A percentile compares a stretch with the other conserved stretches of the same genome.
Evolutionary conservation across 2,329 filamentous ascomycete species (phyloP).

Genomic region (Microcera coccophila): DNA sequence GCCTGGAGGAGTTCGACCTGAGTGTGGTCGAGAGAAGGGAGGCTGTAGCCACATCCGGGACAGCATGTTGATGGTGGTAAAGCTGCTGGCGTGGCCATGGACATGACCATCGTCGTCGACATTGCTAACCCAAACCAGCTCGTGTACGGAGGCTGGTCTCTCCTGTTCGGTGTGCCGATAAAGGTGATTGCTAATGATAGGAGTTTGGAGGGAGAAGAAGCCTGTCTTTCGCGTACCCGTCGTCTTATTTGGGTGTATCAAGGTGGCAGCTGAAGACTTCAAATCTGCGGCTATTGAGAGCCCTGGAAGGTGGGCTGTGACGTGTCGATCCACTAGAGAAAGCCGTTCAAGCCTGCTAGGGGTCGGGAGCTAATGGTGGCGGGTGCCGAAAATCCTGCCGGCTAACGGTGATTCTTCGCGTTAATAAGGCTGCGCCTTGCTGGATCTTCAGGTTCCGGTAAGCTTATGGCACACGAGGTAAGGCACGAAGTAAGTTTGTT

Average conservation of each 20-base stretch:
- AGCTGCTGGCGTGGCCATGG: slow-evolving; percentile 29
- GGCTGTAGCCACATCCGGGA: slow-evolving; percentile 47
- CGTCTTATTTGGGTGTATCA: background rate
- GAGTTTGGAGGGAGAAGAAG: background rate
- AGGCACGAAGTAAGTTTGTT: no score
- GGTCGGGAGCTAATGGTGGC: background rate
- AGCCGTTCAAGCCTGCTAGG: background rate
- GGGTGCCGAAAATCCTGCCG: background rate
- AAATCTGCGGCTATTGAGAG: no score
- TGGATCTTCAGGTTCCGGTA: no score
- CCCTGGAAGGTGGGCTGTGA: background rate
- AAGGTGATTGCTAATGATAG: no score
- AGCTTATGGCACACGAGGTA: no score
- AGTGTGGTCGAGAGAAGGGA: slow-evolving; percentile 35
- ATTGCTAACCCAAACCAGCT: slow-evolving; percentile 12
- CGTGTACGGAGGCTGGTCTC: no score
- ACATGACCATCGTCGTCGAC: slow-evolving; percentile 33
- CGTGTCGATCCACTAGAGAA: background rate
- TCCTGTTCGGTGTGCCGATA: no score
- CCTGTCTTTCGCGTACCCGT: background rate
- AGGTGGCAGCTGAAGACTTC: background rate
- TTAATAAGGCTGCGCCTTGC: no score
- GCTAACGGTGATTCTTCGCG: no score
- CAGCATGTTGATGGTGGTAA: slow-evolving; percentile 38
- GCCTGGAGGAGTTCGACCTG: slow-evolving; percentile 47